phyloP scores from a whole-genome alignment of 169 alveolate species.

The Perkinsus marinus region DNA sequence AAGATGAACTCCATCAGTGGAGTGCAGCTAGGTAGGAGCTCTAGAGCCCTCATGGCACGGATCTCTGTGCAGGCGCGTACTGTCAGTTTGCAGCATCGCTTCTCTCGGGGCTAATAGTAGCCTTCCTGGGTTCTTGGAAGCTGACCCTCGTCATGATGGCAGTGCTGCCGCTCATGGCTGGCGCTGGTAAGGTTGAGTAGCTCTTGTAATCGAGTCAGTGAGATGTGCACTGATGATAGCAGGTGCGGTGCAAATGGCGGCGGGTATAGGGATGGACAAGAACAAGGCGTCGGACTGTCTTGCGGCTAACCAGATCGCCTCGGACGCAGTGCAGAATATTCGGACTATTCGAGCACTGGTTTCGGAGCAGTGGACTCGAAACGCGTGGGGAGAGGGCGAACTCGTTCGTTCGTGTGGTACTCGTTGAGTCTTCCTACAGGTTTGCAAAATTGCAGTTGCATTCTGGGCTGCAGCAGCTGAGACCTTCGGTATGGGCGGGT shows the following conservation, averaged over 20 bases:
- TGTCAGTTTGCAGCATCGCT: slow-evolving; percentile 23
- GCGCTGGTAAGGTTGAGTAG: not conserved
- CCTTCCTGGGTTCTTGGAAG: slow-evolving; percentile 30
- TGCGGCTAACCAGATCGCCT: slow-evolving; percentile 36
- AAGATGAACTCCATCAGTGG: not conserved
- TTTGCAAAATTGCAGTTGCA: not conserved
- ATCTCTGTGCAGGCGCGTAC: not conserved
- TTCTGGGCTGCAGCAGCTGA: not conserved
- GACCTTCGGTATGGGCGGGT: slow-evolving; percentile 33
- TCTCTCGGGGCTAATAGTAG: slow-evolving; percentile 19
- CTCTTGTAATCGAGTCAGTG: not conserved
- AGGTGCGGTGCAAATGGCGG: not conserved
- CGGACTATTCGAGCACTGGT: slow-evolving; percentile 51
- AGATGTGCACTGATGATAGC: not conserved
- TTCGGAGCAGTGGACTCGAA: slow-evolving; percentile 20
- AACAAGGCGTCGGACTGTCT: slow-evolving; percentile 6
- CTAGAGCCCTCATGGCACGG: not conserved
- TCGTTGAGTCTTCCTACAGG: not conserved
- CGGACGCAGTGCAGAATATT: slow-evolving; percentile 50
- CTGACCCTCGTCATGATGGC: slow-evolving; percentile 27
- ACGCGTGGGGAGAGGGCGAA: not conserved
- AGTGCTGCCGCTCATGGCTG: slow-evolving; percentile 18
- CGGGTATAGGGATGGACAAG: not conserved
- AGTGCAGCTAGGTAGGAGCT: not conserved
- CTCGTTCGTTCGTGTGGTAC: too few species aligned